Base-by-base conservation (phyloP, 2,329 filamentous ascomycete genomes). In the Camillea tinctor region DNA sequence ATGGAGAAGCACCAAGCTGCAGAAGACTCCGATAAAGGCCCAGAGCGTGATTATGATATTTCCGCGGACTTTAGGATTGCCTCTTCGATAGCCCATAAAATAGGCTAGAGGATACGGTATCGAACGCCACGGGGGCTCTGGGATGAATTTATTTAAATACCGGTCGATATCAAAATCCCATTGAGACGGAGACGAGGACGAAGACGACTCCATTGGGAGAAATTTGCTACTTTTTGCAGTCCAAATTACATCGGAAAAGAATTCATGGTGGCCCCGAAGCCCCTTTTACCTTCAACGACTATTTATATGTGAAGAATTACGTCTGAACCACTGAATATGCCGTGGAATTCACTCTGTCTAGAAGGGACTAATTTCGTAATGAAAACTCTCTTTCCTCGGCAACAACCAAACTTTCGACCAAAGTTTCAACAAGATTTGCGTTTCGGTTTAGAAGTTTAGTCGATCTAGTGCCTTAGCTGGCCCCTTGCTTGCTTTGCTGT, bases 151-250 rank as follows among this genome's bases (percentile, higher is more conserved):
- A 72, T 94, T 92, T 55, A 96, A 72, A 71, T 88, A 86, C n/a
- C 76, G 77, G 79, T 97, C 93, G 64, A 96, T 84, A 75, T 95
- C 86, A 75, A 96, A 86, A 69, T 88, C 80, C 77, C 80, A 82
- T 36, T 68, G 61, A 54, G 44, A 61, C 23, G 62, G 54, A 24
- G 65, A 55, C 55, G 61, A 50, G 21, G 51, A 30, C n/a, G 21
- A 21, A 44, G 36, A 44, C 36, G 36, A 44, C 36, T 13, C 13
- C 36, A 44, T 44, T 44, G 36, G n/a, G 17, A 17, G 36, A 17
- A n/a, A 51, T n/a, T 7, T 22, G 6, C 11, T 51, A 8, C 11
- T 5, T 19, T n/a, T 7, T 6, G 50, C 17, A 24, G 26, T 9
- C 26, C 26, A n/a, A 24, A 9, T 22, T 7, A 11, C 50, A 17